Base-by-base conservation (phyloP, 1,284 basidiomycete genomes). In the Pyrrhoderma lamaoense region DNA sequence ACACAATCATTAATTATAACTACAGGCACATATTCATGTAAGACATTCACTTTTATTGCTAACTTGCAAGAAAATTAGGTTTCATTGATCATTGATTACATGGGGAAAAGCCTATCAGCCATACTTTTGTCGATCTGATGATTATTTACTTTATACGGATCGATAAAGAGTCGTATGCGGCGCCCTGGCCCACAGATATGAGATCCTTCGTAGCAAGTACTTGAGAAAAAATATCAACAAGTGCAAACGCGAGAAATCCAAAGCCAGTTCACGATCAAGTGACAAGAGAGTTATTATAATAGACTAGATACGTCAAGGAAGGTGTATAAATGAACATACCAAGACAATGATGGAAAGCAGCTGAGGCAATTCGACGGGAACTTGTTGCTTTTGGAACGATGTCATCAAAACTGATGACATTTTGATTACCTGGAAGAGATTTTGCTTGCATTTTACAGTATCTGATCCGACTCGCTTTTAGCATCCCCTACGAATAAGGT, bases 331-430 rank as follows among this genome's bases (percentile, higher is more conserved):
- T 22, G 23, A 11, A 67, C 77, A 46, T 53, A 87, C 86, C 85
- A 46, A 89, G 71, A 62, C 85, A 88, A 57, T 90, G 86, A 66
- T 90, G 87, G 62, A 90, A 81, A 3, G 79, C 87, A 25, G 84
- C 77, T 14, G 86, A 78, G 4, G 85, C 87, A 31, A 90, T 83
- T 60, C 82, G 85, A 14, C 77, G 70, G 2, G 82, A 86, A 58
- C 82, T 85, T 1, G 82, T 78, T 42, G 67, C 62, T 52, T 67
- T 73, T 4, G 85, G 86, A 16, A 80, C 82, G 31, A 89, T 71
- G 36, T 72, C 74, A 53, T 83, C 77, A 60, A 89, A 88, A 8
- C 66, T 70, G 22, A 90, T 67, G 47, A 68, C 64, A 16, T 66
- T 65, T n/a, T 67, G 65, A 7, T 68, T 62, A 43, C 64, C 67